Evolutionary conservation across 176 grass and related monocot species (phyloP), one percentile per base, ranked within the genome.

Genomic region (Triticum monococcum): DNA sequence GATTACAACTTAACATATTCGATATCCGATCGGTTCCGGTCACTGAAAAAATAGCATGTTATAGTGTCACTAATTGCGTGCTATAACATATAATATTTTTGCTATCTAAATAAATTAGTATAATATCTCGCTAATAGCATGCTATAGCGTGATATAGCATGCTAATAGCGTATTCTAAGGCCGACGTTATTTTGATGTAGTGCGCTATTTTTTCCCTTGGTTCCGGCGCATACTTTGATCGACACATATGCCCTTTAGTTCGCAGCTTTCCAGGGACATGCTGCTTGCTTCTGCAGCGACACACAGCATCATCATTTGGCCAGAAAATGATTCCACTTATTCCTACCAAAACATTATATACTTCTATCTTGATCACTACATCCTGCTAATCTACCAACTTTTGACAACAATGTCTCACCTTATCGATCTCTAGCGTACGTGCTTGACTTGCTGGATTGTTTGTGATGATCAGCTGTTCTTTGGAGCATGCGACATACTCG

Each of bases 241-340:
- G 10, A 74, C 45, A n/a, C 10, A 0, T 25, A 25, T 2, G 20
- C 14, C 23, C 40, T 67, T 5, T 57, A 40, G 84, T 87, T 89
- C 41, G 70, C 86, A 68, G 70, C 89, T 88, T 93, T 93, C 73
- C 28, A 84, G 89, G 86, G 89, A 91, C 83, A 93, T 77, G 68
- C 71, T 93, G 92, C 83, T 80, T 52, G 83, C 79, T 80, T 25
- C 83, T 48, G 77, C 72, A 11, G 83, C 85, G 89, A 93, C 86
- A 88, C 70, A 72, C 90, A 73, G 64, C 83, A 50, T 77, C 78
- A 40, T 60, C 61, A 50, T 84, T 60, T 17, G 22, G 10, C 37
- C 37, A 8, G 13, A 71, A 41, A 46, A 46, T 46, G 43, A 46
- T 46, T 46, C 43, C 12, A 46, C 43, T 46, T 46, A 11, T 46